These are phyloP conservation scores for Neoboletus brunneissimus DNA, from an alignment of 768 basidiomycete species.

Conservation along the genomic window DNA sequence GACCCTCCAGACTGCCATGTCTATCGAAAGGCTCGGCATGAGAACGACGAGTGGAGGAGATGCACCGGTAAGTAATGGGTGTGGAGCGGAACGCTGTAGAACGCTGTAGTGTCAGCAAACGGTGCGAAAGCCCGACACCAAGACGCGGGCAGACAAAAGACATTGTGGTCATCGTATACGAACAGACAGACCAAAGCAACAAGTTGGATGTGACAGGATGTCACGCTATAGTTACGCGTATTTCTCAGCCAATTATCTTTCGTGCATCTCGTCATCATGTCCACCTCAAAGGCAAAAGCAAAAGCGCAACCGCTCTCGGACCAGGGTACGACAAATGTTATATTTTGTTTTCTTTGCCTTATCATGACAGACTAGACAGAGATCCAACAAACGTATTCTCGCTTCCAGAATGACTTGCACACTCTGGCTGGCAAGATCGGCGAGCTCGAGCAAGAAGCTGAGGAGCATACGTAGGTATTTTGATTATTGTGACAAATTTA, in stretches of 20 bases:
- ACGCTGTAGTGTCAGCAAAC: constrained; percentile 32
- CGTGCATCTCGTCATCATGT: constrained; percentile 36
- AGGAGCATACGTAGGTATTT: constrained; percentile 81
- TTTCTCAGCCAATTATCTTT: constrained; percentile 28
- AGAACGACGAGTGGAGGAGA: constrained; percentile 24
- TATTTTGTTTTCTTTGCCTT: constrained; percentile 22
- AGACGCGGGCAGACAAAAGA: constrained; percentile 54
- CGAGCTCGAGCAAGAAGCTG: constrained; percentile 92
- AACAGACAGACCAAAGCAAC: constrained; percentile 15
- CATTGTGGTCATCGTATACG: constrained; percentile 39
- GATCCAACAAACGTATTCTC: constrained; percentile 77
- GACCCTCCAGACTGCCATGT: constrained; percentile 21
- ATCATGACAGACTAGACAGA: constrained; percentile 60
- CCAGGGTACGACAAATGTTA: constrained; percentile 54
- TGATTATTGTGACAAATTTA: not conserved
- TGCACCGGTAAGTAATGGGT: constrained; percentile 44
- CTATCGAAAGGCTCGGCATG: constrained; percentile 20
- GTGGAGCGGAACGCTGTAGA: constrained; percentile 33
- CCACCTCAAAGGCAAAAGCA: constrained; percentile 54
- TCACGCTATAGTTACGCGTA: constrained; percentile 26
- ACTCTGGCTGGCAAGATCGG: constrained; percentile 92
- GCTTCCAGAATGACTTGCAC: constrained; percentile 85
- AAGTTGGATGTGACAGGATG: constrained; percentile 23
- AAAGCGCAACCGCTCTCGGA: constrained; percentile 60
- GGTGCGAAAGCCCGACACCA: constrained; percentile 51